Percentiles rank a stretch among this genome's conserved stretches.
These are phyloP conservation scores for Pugionium dolabratum DNA, from an alignment of 345 rosid species.

Conservation along the genomic window DNA sequence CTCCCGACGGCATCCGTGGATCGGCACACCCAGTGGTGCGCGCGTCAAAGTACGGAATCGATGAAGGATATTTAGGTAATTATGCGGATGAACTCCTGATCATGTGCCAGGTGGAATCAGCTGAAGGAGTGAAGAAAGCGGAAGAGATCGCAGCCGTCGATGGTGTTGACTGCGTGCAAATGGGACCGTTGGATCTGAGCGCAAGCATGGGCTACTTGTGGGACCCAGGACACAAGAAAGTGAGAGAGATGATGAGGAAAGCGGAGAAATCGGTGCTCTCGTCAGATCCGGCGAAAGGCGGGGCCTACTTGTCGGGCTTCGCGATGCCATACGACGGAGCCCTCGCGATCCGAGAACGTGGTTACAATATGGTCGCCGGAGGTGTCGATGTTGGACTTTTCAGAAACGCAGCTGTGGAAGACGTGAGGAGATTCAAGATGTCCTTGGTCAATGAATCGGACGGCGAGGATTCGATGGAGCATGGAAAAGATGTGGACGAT, in stretches of 20 bases:
- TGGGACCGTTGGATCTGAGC: slow-evolving; percentile 95
- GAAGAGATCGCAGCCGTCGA: slow-evolving; percentile 79
- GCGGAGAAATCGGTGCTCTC: slow-evolving; percentile 73
- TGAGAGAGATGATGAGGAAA: slow-evolving; percentile 57
- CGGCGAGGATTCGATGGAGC: slow-evolving; percentile 41
- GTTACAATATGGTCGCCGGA: slow-evolving; percentile 80
- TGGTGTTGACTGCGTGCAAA: slow-evolving; percentile 89
- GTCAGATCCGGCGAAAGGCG: slow-evolving; percentile 44
- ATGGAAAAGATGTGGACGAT: slow-evolving; percentile 41
- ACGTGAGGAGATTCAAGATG: slow-evolving; percentile 71
- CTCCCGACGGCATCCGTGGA: slow-evolving; percentile 80
- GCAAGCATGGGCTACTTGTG: slow-evolving; percentile 83
- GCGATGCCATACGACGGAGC: slow-evolving; percentile 76
- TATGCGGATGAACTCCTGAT: slow-evolving; percentile 70
- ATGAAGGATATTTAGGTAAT: slow-evolving; percentile 72
- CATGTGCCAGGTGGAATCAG: slow-evolving; percentile 92
- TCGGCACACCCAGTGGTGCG: slow-evolving; percentile 84
- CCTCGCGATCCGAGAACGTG: slow-evolving; percentile 51
- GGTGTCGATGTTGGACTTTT: slow-evolving; percentile 75
- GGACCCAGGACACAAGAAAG: slow-evolving; percentile 96
- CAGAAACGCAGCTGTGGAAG: slow-evolving; percentile 66
- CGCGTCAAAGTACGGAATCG: slow-evolving; percentile 78
- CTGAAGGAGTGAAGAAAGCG: slow-evolving; percentile 60
- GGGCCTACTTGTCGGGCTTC: slow-evolving; percentile 69
- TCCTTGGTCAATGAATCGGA: slow-evolving; percentile 43